phyloP scores from a whole-genome alignment of 108 stramenopile genomes.

The Nitzschia palea region DNA sequence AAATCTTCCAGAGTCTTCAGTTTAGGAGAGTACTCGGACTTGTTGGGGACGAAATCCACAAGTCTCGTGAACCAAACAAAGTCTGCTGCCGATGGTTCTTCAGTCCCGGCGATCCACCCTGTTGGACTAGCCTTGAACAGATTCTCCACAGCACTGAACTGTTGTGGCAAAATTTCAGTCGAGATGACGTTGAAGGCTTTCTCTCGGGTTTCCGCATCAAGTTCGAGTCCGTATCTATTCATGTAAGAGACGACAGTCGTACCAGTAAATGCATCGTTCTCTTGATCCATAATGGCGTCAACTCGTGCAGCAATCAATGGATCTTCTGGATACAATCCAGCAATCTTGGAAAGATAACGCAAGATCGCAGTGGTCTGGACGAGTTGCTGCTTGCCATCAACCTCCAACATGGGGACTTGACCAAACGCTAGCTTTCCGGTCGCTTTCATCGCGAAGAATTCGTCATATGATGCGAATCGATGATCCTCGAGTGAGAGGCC shows the following conservation, averaged over 20 bases:
- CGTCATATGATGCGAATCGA: constrained; percentile 19
- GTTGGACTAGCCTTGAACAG: constrained; percentile 22
- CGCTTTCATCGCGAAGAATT: constrained; percentile 30
- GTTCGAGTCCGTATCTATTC: constrained; percentile 16
- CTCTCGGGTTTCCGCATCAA: constrained; percentile 14
- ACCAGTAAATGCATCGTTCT: constrained; percentile 30
- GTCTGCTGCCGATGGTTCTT: constrained; percentile 36
- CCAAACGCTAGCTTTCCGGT: constrained; percentile 32
- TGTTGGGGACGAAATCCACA: constrained; percentile 2
- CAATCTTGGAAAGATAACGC: constrained; percentile 32
- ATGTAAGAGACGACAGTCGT: constrained; percentile 23
- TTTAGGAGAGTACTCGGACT: constrained; percentile 17
- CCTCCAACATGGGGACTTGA: constrained; percentile 43
- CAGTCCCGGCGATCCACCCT: constrained; percentile 46
- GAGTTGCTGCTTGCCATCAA: constrained; percentile 36
- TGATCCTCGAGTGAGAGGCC: constrained; percentile 38
- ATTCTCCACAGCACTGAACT: constrained; percentile 27
- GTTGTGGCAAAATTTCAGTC: constrained; percentile 23
- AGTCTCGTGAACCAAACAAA: constrained; percentile 32
- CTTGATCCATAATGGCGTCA: constrained; percentile 30
- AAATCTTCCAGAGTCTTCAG: constrained; percentile 28
- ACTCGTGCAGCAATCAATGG: constrained; percentile 29
- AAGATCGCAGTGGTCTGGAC: constrained; percentile 36
- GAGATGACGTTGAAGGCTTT: constrained; percentile 16
- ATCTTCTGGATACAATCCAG: constrained; percentile 27